phyloP scores from a whole-genome alignment of 179 eudicot species.

The Monotropa hypopitys region DNA sequence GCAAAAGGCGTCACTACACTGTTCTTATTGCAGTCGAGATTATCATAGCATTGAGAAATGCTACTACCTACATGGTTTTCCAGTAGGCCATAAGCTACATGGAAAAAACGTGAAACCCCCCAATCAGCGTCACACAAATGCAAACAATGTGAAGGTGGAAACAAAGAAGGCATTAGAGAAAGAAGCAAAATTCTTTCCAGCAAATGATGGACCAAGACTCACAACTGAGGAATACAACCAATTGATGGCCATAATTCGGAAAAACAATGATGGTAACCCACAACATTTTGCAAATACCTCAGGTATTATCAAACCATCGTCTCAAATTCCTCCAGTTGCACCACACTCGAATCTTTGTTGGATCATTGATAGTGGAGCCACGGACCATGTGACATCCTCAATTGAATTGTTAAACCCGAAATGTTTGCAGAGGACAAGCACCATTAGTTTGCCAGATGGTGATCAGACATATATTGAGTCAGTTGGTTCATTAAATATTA shows the following conservation, averaged over 20 bases:
- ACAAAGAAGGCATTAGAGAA: background rate
- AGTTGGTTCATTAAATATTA: background rate
- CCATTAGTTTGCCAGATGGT: background rate
- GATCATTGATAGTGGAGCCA: slow-evolving; percentile 5
- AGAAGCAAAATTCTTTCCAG: background rate
- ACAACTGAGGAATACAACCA: slow-evolving; percentile 6
- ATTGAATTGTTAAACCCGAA: background rate
- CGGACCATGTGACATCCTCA: slow-evolving; percentile 3
- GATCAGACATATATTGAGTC: background rate
- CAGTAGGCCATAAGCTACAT: background rate
- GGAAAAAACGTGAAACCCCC: background rate
- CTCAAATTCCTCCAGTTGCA: background rate
- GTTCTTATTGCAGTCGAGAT: background rate
- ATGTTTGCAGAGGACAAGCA: background rate
- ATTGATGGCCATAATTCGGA: background rate
- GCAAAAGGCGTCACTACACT: background rate
- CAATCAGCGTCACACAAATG: background rate
- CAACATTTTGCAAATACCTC: background rate
- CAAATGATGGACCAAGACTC: background rate
- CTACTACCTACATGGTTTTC: background rate
- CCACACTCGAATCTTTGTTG: background rate
- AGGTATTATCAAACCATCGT: background rate
- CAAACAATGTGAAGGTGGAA: background rate
- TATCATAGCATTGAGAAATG: background rate
- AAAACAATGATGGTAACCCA: slow-evolving; percentile 2